Evolutionary conservation across 495 filamentous ascomycete species (phyloP), one percentile per base, ranked within the genome.

Genomic region (Articulospora tetracladia): DNA sequence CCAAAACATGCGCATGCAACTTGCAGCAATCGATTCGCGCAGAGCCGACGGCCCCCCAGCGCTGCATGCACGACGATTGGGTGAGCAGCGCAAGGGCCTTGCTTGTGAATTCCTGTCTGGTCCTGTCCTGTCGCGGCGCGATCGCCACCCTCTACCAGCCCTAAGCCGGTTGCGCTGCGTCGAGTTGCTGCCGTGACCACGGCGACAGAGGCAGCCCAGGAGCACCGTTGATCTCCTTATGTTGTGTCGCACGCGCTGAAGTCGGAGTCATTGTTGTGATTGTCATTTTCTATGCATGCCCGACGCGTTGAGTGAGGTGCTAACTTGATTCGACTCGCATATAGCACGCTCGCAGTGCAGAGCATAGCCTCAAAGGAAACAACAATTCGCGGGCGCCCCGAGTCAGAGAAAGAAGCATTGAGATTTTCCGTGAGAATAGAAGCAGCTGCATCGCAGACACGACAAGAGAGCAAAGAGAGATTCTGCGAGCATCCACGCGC

Each of bases 231-330:
- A 7, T 3, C 17, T 3, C 11, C 3, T 44, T 44, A 17, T 15
- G 39, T 19, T 44, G 8, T 44, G 39, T 19, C n/a, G 39, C 39
- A 44, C 39, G 15, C 39, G 17, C 8, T 47, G 32, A 28, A 55
- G 15, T 2, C 39, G 24, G 56, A 50, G 51, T 59, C 20, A 47
- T 36, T 34, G 32, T 26, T 56, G 15, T 55, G 53, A 27, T 55
- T 23, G 28, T 57, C 41, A 56, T 6, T 60, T 54, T 39, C 34
- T 6, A 23, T 17, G 49, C 53, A 59, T 27, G 0, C 50, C 59
- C 44, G 55, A 59, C 61, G 61, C 61, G 61, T 63, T 64, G 59
- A 52, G 57, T 56, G 61, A 58, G 22, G 39, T 17, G 17, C 17
- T 44, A 17, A 44, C 17, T 44, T 15, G n/a, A 44, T 44, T 44